Evolutionary conservation across 208 protist species (phyloP).

Genomic region (Crithidia sp.): DNA sequence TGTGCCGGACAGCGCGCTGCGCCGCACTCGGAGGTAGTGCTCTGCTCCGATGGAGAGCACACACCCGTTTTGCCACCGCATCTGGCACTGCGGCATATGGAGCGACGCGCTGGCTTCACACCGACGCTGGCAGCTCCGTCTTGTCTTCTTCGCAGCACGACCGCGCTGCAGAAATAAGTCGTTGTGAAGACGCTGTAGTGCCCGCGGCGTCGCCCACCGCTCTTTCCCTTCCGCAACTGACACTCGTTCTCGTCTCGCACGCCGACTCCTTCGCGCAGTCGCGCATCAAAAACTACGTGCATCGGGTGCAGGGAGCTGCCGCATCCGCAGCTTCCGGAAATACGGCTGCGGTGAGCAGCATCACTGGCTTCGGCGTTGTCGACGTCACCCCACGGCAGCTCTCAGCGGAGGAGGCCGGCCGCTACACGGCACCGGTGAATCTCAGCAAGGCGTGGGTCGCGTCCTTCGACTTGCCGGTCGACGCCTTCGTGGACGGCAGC

Average conservation of each 20-base stretch:
- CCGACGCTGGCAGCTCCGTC: no score
- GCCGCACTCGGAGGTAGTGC: no score
- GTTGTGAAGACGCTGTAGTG: no score
- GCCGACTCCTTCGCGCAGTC: conserved; percentile 47
- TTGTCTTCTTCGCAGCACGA: no score
- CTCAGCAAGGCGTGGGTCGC: conserved; percentile 8
- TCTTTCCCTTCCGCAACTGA: background rate
- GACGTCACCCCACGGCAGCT: conserved; percentile 11
- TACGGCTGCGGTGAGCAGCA: background rate
- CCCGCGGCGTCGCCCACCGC: background rate
- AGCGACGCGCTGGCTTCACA: no score
- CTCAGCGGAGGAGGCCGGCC: background rate
- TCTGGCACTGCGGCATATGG: no score
- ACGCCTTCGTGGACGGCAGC: conserved; percentile 42
- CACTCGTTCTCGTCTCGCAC: background rate
- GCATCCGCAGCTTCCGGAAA: background rate
- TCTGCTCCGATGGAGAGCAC: no score
- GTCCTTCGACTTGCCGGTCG: conserved; percentile 41
- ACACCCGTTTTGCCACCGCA: no score
- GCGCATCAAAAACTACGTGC: conserved; percentile 52
- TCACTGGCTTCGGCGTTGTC: background rate
- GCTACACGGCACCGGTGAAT: background rate
- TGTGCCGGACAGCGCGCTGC: no score
- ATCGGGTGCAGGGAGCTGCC: conserved; percentile 16
- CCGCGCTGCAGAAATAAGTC: no score